Evolutionary conservation across 176 grass and related monocot species (phyloP), one percentile per base, ranked within the genome.

Genomic region (Pontederia crassipes): DNA sequence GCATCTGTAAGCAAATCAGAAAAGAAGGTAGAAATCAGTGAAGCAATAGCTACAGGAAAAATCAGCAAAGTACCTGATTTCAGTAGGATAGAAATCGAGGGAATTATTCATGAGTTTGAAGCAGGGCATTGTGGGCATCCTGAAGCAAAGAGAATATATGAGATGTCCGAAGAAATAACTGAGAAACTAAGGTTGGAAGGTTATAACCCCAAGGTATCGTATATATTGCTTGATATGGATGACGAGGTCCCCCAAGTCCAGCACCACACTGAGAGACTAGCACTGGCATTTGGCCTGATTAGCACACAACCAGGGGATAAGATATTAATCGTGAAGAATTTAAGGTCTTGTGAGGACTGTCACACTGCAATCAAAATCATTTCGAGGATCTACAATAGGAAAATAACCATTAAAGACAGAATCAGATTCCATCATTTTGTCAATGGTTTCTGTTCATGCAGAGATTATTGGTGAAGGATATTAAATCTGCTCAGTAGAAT

Each of bases 41-140:
- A 65, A 58, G 59, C 59, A 52, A 77, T 80, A 73, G 75, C 70
- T 59, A 69, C 47, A 53, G 73, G 49, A 69, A 73, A 64, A 28
- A 65, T 85, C 17, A 64, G 80, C 55, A 85, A 85, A 78, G 57
- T 45, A 48, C 77, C 82, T 0, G 82, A 77, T 5, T 78, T 62
- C 62, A 86, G 83, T 56, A 3, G 77, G 52, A 20, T 86, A 27
- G 74, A 78, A 51, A 54, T 67, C 0, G 29, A 74, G 26, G 74
- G 74, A 27, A 54, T 62, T 9, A 40, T 77, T n/a, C 83, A 78
- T 58, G 78, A 86, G 66, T 86, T 86, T 67, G 64, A 78, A 65
- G 59, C 29, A 12, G 74, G 78, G 12, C 74, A 81, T 46, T 70
- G 58, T 65, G 62, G 46, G 9, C 82, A 85, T 15, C 73, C 73